phyloP scores from a whole-genome alignment of 257 asterid genomes.

The Solanum bulbocastanum region DNA sequence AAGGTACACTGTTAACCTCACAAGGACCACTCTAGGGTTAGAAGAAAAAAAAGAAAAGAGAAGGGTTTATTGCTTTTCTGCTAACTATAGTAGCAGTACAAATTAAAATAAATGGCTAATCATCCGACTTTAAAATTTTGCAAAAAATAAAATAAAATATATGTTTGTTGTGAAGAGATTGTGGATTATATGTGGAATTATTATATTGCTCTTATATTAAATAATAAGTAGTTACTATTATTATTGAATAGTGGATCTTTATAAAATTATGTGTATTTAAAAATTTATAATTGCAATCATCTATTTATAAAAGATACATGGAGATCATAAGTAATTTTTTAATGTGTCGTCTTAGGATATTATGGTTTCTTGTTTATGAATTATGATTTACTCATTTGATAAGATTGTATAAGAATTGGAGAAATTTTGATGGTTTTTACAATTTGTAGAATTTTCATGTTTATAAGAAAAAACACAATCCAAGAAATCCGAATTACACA shows the following conservation, averaged over 20 bases:
- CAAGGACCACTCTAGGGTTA: conserved; percentile 44
- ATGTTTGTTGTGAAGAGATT: not conserved
- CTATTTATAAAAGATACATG: not conserved
- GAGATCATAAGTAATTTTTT: not conserved
- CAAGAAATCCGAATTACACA: not conserved
- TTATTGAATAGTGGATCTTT: not conserved
- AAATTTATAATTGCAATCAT: not conserved
- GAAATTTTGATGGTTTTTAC: not conserved
- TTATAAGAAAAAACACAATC: not conserved
- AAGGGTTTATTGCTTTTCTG: conserved; percentile 21
- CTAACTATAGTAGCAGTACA: conserved; percentile 12
- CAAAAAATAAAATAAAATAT: no score
- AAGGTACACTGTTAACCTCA: conserved; percentile 22
- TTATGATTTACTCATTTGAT: not conserved
- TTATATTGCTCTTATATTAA: no score
- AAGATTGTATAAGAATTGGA: not conserved
- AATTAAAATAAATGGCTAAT: not conserved
- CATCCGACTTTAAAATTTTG: not conserved
- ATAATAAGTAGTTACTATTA: no score
- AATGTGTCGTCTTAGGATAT: not conserved
- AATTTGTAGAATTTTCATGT: not conserved
- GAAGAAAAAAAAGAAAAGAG: not conserved
- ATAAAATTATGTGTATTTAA: not conserved
- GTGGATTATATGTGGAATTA: not conserved
- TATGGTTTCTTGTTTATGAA: not conserved